Evolutionary conservation across 1,139 yeast genomes (phyloP).

Genomic region (Saccharomycopsis hybrid): DNA sequence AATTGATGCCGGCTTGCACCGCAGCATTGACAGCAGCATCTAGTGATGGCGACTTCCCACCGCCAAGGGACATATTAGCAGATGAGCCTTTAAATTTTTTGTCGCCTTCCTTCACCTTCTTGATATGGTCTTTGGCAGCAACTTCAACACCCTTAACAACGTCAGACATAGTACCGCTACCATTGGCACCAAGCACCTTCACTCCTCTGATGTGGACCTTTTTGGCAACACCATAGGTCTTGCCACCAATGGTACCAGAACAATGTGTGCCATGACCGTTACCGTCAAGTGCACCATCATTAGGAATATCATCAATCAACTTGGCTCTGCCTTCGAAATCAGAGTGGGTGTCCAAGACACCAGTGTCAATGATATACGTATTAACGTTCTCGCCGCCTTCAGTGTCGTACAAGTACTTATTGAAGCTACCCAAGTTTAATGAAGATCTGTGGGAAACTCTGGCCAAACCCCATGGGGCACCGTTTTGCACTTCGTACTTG

Average conservation of each 20-base stretch:
- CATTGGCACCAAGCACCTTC: conserved; percentile 69
- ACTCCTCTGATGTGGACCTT: conserved; percentile 70
- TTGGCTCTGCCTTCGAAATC: conserved; percentile 89
- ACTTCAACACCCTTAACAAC: conserved; percentile 76
- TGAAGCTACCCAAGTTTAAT: conserved; percentile 69
- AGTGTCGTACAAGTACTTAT: conserved; percentile 77
- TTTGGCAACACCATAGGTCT: conserved; percentile 73
- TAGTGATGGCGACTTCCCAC: conserved; percentile 79
- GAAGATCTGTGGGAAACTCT: conserved; percentile 87
- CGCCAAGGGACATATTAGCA: conserved; percentile 87
- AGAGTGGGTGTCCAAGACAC: conserved; percentile 71
- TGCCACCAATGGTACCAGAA: conserved; percentile 79
- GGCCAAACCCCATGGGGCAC: conserved; percentile 96
- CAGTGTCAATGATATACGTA: conserved; percentile 86
- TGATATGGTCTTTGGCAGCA: conserved; percentile 59
- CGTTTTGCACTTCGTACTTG: conserved; percentile 63
- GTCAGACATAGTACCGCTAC: conserved; percentile 75
- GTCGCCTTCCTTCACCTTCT: conserved; percentile 42
- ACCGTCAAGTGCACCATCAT: conserved; percentile 75
- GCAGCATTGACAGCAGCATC: conserved; percentile 84
- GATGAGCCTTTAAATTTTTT: conserved; percentile 59
- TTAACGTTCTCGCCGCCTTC: conserved; percentile 92
- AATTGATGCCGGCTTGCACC: conserved; percentile 70
- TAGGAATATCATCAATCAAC: conserved; percentile 91
- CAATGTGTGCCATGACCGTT: conserved; percentile 90